Evolutionary conservation across 2,329 filamentous ascomycete species (phyloP).

Genomic region (Trichoderma sp.): DNA sequence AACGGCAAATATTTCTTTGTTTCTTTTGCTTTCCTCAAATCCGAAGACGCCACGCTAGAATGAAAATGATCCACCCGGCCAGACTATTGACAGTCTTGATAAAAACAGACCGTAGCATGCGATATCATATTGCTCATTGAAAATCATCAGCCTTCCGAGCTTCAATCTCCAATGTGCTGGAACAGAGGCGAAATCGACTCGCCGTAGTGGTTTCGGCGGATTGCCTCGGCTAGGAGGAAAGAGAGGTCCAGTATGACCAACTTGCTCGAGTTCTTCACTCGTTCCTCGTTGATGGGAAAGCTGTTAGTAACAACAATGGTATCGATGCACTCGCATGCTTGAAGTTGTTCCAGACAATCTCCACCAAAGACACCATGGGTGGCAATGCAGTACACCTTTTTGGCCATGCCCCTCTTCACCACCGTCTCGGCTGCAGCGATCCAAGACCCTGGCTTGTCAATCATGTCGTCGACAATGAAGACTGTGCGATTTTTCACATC

Average conservation of each 20-base stretch:
- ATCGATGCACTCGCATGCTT: slow-evolving; percentile 91
- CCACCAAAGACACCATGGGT: slow-evolving; percentile 94
- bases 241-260: slow-evolving; percentile 89
- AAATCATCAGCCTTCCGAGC: slow-evolving; percentile 6
- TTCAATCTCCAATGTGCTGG: slow-evolving; percentile 64
- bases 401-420: slow-evolving; percentile 87
- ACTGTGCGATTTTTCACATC: slow-evolving; percentile 88
- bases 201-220: slow-evolving; percentile 94
- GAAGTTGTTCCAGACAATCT: slow-evolving; percentile 86
- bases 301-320: slow-evolving; percentile 95
- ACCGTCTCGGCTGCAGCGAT: slow-evolving; percentile 96
- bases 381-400: slow-evolving; percentile 95
- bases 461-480: slow-evolving; percentile 98
- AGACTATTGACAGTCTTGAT: slow-evolving; percentile 15
- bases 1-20: slow-evolving; percentile 2
- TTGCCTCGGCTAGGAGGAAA: slow-evolving; percentile 85
- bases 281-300: slow-evolving; percentile 83
- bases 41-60: slow-evolving; percentile 46
- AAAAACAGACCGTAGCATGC: background rate
- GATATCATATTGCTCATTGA: slow-evolving; percentile 10
- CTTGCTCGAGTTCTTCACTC: slow-evolving; percentile 73
- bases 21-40: slow-evolving; percentile 16
- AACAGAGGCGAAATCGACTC: slow-evolving; percentile 76
- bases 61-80: slow-evolving; percentile 26
- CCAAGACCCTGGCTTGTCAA: slow-evolving; percentile 96